Evolutionary conservation across 305 asterid species (phyloP).

Genomic region (Solanum hybrid): DNA sequence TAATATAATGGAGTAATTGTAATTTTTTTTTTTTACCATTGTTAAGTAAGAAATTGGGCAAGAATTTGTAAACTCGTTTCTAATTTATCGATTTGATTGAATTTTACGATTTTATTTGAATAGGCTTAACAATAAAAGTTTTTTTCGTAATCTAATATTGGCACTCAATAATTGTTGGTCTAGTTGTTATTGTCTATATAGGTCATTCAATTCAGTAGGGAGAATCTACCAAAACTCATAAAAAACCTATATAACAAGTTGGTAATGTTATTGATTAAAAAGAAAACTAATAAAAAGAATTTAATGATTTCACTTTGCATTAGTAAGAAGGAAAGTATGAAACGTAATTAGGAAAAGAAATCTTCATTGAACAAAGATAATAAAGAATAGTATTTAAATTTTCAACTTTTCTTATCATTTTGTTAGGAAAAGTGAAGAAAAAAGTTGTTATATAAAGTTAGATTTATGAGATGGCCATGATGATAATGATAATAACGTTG

Average conservation of each 20-base stretch:
- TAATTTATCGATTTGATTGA: not conserved
- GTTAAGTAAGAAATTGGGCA: not conserved
- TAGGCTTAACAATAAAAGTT: not conserved
- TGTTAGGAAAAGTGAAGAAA: not conserved
- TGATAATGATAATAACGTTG: not conserved
- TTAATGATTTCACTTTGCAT: not conserved
- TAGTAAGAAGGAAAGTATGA: not conserved
- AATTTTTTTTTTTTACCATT: not conserved
- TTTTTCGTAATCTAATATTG: not conserved
- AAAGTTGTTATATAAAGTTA: not conserved
- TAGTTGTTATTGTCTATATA: not conserved
- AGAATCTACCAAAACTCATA: not conserved
- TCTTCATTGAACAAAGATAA: conserved; percentile 1
- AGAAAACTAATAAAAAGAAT: not conserved
- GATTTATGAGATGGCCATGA: not conserved
- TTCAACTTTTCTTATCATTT: not conserved
- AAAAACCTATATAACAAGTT: not conserved
- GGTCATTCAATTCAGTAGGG: not conserved
- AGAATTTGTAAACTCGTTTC: accelerated
- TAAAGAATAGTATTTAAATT: not conserved
- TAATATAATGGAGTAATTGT: not conserved
- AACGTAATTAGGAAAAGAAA: conserved; percentile 1
- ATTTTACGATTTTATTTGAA: not conserved
- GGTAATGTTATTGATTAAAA: not conserved
- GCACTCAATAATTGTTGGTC: not conserved